A percentile compares a stretch with the other conserved stretches of the same genome.
Conservation (phyloP, 169 alveolate species). For the Eimeria praecox region DNA sequence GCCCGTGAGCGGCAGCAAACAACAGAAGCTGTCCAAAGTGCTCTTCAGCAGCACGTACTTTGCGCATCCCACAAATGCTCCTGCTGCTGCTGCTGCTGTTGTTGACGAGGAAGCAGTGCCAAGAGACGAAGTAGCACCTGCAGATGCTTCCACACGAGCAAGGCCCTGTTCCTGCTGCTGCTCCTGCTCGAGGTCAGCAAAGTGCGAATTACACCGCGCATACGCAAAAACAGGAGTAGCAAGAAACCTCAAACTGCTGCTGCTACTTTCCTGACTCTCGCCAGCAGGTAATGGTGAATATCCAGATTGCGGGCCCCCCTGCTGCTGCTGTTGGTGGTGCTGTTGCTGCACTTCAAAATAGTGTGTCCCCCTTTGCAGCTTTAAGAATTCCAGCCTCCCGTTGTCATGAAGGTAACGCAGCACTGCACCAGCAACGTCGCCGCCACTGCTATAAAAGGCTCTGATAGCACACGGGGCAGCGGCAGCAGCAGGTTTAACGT, state of each 20-base stretch:
- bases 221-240: conserved; percentile 52
- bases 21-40: conserved; percentile 79
- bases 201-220: not conserved
- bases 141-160: not conserved
- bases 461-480: conserved; percentile 51
- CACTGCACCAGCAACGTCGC: conserved; percentile 41
- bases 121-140: not conserved
- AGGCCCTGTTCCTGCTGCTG: conserved; percentile 35
- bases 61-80: conserved; percentile 53
- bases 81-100: not conserved
- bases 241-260: conserved; percentile 47
- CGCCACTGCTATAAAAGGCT: conserved; percentile 47
- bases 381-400: conserved; percentile 49
- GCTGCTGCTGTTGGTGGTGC: conserved; percentile 30
- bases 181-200: not conserved
- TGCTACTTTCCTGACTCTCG: not conserved
- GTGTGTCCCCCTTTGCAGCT: conserved; percentile 34
- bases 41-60: conserved; percentile 77
- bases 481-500: not conserved
- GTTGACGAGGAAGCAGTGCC: conserved; percentile 6
- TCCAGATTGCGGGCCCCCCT: not conserved
- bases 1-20: conserved; percentile 80
- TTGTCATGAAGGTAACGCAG: conserved; percentile 31
- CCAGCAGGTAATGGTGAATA: not conserved
- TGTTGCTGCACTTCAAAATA: conserved; percentile 47